Percentiles rank a stretch among this genome's conserved stretches.
Evolutionary conservation across 2,329 filamentous ascomycete genomes (phyloP).

Genomic region (Pestalotiopsis sp.): DNA sequence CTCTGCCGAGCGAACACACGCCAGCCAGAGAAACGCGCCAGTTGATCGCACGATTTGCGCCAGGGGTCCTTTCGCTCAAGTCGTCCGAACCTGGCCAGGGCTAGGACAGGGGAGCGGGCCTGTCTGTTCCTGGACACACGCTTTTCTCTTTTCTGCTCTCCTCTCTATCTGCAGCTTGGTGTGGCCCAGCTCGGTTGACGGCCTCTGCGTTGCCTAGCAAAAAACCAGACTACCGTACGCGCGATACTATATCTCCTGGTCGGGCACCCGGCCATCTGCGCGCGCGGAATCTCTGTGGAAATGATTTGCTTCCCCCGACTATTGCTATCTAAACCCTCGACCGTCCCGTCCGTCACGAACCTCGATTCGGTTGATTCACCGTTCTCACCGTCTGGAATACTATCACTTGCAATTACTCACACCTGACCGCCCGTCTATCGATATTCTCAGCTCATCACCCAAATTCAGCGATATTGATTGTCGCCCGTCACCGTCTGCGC

Average conservation of each 20-base stretch:
- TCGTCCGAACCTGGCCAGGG: slow-evolving; percentile 2
- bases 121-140: neutral
- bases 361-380: slow-evolving; percentile 10
- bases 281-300: slow-evolving; percentile 11
- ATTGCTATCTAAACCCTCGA: neutral
- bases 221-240: neutral
- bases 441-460: neutral
- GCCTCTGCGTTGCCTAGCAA: slow-evolving; percentile 6
- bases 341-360: slow-evolving; percentile 6
- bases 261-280: slow-evolving; percentile 8
- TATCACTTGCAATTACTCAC: neutral
- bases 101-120: neutral
- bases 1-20: neutral
- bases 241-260: slow-evolving; percentile 6
- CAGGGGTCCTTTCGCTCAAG: slow-evolving; percentile 4
- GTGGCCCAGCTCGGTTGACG: neutral
- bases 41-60: slow-evolving; percentile 8
- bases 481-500: neutral
- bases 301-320: slow-evolving; percentile 11
- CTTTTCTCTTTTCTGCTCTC: neutral
- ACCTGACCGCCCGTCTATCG: slow-evolving; percentile 1
- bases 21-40: neutral
- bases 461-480: neutral
- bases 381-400: slow-evolving; percentile 4
- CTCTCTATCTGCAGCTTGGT: slow-evolving; percentile 4